A percentile compares a stretch with the other conserved stretches of the same genome.
Evolutionary conservation across 2,329 filamentous ascomycete genomes (phyloP).

Genomic region (Sporothrix pallida): DNA sequence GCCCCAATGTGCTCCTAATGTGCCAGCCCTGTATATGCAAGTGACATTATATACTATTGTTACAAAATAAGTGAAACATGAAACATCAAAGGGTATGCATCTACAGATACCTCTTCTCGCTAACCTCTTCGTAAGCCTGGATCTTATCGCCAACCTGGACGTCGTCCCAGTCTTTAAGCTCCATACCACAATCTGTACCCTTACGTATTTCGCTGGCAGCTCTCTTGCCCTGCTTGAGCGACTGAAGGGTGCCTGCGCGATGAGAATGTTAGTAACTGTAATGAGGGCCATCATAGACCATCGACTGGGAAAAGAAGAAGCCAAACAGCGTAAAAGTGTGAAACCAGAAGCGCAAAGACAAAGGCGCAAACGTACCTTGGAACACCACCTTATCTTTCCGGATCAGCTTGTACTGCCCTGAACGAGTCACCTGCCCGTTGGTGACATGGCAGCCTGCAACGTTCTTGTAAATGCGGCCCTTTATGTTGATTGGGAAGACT

Average conservation of each 20-base stretch:
- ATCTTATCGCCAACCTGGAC: conserved; percentile 83
- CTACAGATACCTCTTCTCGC: conserved; percentile 69
- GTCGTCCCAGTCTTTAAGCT: conserved; percentile 78
- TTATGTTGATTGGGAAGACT: conserved; percentile 82
- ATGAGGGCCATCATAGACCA: no score
- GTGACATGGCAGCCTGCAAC: conserved; percentile 88
- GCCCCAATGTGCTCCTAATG: no score
- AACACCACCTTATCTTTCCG: conserved; percentile 74
- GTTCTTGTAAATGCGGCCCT: conserved; percentile 70
- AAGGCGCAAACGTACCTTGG: conserved; percentile 68
- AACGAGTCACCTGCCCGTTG: conserved; percentile 74
- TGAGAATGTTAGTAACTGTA: neutral
- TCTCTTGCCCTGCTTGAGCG: conserved; percentile 91
- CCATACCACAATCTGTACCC: conserved; percentile 90
- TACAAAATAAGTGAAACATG: conserved; percentile 7
- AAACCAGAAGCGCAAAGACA: neutral
- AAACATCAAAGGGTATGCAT: neutral
- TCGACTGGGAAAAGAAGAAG: no score
- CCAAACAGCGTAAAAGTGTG: neutral
- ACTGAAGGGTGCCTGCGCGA: conserved; percentile 71
- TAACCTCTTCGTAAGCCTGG: conserved; percentile 82
- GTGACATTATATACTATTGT: neutral
- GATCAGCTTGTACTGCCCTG: conserved; percentile 71
- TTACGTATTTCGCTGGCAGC: conserved; percentile 89
- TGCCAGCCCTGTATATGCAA: no score